These are phyloP conservation scores for Exophiala mesophila DNA, from an alignment of 2,329 filamentous ascomycete species.

Conservation along the genomic window DNA sequence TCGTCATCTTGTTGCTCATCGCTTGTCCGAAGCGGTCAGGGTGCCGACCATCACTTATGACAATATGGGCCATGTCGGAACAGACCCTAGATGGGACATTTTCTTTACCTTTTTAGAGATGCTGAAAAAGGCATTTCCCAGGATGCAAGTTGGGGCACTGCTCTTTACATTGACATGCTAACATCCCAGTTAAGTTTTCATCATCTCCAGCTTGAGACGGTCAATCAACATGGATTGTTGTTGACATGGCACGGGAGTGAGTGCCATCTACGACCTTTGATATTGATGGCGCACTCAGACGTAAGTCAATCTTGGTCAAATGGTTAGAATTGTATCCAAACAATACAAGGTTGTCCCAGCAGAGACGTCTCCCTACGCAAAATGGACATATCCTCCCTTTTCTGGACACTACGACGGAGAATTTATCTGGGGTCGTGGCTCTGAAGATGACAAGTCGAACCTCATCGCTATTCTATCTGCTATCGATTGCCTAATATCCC, in stretches of 20 bases:
- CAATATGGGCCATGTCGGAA: constrained; percentile 50
- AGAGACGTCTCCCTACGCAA: constrained; percentile 42
- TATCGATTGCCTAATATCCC: constrained; percentile 51
- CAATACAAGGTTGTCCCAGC: constrained; percentile 50
- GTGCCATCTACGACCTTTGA: constrained; percentile 47
- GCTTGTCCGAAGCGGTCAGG: constrained; percentile 46
- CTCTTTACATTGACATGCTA: background rate
- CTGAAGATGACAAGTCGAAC: constrained; percentile 58
- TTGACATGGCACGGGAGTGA: constrained; percentile 55
- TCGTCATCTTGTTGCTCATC: constrained; percentile 15
- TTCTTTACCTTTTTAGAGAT: constrained; percentile 52
- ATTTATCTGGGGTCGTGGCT: constrained; percentile 58
- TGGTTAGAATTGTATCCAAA: background rate
- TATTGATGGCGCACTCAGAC: constrained; percentile 62
- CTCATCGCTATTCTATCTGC: constrained; percentile 55
- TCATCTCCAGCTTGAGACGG: constrained; percentile 37
- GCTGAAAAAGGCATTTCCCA: constrained; percentile 49
- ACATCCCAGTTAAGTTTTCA: constrained; percentile 7
- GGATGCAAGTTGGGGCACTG: constrained; percentile 34
- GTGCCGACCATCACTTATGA: constrained; percentile 54
- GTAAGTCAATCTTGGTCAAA: constrained; percentile 25
- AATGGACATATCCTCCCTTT: constrained; percentile 59
- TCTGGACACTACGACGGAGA: constrained; percentile 54
- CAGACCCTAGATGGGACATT: constrained; percentile 56
- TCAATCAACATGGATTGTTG: constrained; percentile 57